phyloP scores from a whole-genome alignment of 306 rosid species.

The Prunus campanulata region DNA sequence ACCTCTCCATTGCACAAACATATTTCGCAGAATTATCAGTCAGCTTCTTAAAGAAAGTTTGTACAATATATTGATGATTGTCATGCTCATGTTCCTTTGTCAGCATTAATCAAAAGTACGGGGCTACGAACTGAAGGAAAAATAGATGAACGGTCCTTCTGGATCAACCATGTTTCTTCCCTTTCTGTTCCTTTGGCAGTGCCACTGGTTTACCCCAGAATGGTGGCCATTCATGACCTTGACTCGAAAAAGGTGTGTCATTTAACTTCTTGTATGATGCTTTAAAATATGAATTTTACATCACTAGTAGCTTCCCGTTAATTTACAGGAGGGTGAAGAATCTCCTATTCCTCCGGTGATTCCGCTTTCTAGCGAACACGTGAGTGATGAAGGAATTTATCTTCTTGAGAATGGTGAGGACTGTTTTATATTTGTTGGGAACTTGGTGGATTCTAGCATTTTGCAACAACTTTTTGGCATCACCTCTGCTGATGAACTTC shows the following conservation, averaged over 20 bases:
- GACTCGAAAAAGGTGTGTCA: slow-evolving; percentile 59
- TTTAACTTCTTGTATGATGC: neutral
- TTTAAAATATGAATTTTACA: slow-evolving; percentile 22
- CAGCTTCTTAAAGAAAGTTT: neutral
- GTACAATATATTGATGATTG: slow-evolving; percentile 20
- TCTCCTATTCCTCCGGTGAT: slow-evolving; percentile 69
- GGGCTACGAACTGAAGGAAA: slow-evolving; percentile 84
- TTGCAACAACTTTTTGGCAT: slow-evolving; percentile 72
- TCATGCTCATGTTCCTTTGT: slow-evolving; percentile 28
- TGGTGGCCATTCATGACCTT: slow-evolving; percentile 81
- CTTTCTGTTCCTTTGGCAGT: slow-evolving; percentile 82
- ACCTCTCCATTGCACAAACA: neutral
- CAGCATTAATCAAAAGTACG: slow-evolving; percentile 85
- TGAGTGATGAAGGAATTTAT: slow-evolving; percentile 77
- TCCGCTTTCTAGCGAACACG: slow-evolving; percentile 89
- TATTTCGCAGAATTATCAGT: neutral
- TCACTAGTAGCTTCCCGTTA: slow-evolving; percentile 13
- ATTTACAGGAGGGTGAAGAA: slow-evolving; percentile 63
- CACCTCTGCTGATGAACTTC: slow-evolving; percentile 65
- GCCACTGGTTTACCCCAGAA: slow-evolving; percentile 94
- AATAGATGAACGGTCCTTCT: slow-evolving; percentile 86
- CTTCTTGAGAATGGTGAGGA: slow-evolving; percentile 95
- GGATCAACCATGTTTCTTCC: slow-evolving; percentile 80
- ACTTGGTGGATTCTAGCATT: slow-evolving; percentile 50
- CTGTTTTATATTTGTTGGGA: slow-evolving; percentile 81